Evolutionary conservation across 257 asterid species (phyloP).

Genomic region (Solanum ossicruentum): DNA sequence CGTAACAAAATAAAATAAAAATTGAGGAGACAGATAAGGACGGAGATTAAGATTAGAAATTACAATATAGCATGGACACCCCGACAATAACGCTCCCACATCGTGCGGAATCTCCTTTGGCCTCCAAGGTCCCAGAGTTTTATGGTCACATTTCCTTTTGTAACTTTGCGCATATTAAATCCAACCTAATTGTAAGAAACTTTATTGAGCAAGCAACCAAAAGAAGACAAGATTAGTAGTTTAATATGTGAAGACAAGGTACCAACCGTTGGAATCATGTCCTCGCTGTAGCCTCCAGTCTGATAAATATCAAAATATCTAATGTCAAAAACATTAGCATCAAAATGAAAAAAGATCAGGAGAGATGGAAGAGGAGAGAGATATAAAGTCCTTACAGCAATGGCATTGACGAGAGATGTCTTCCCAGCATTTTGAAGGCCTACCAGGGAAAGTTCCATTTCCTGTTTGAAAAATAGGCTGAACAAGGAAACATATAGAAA

Average conservation of each 20-base stretch:
- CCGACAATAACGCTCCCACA: constrained; percentile 99
- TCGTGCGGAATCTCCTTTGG: constrained; percentile 78
- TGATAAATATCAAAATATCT: constrained; percentile 18
- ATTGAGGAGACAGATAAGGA: neutral
- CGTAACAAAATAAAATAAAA: neutral
- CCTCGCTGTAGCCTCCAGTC: constrained; percentile 95
- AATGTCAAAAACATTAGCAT: neutral
- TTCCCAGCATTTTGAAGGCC: constrained; percentile 94
- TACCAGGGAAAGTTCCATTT: constrained; percentile 86
- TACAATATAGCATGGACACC: constrained; percentile 93
- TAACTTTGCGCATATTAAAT: constrained; percentile 96
- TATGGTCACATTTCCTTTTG: constrained; percentile 88
- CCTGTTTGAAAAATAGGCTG: constrained; percentile 92
- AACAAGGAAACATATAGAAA: neutral
- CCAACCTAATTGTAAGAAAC: constrained; percentile 48
- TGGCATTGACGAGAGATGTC: constrained; percentile 79
- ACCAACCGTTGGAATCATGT: constrained; percentile 93
- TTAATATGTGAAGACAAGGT: neutral
- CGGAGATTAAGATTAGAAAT: neutral
- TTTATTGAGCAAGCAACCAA: neutral
- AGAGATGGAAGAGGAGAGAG: neutral
- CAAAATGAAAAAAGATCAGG: neutral
- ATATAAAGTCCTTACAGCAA: constrained; percentile 52
- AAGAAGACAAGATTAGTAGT: neutral
- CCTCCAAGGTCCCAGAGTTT: constrained; percentile 99